These are phyloP conservation scores for Paxillus rubicundulus DNA, from an alignment of 768 basidiomycete species.

Conservation along the genomic window DNA sequence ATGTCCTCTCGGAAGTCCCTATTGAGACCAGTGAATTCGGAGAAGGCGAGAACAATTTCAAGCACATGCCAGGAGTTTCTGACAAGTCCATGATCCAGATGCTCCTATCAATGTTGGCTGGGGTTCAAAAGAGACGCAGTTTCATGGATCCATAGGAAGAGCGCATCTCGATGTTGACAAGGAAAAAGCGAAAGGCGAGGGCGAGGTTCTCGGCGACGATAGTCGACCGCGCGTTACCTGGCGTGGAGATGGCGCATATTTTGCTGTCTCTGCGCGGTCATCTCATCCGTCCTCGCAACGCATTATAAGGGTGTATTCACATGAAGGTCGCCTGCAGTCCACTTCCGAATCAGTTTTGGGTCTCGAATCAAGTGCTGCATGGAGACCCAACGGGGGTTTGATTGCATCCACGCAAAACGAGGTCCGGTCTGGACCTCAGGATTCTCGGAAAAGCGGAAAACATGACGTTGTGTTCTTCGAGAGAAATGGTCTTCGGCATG, in stretches of 20 bases:
- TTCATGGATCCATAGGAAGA: slow-evolving; percentile 94
- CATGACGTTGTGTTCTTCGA: slow-evolving; percentile 95
- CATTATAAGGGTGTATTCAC: slow-evolving; percentile 31
- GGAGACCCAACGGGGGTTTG: slow-evolving; percentile 88
- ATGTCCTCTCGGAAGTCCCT: slow-evolving; percentile 77
- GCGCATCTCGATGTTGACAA: slow-evolving; percentile 54
- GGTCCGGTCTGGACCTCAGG: slow-evolving; percentile 69
- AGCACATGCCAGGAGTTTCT: neutral
- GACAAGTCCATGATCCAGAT: slow-evolving; percentile 44
- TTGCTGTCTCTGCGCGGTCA: slow-evolving; percentile 78
- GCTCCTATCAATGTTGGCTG: slow-evolving; percentile 94
- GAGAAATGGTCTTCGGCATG: slow-evolving; percentile 89
- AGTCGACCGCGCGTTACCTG: slow-evolving; percentile 74
- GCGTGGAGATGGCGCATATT: slow-evolving; percentile 91
- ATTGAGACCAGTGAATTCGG: slow-evolving; percentile 79
- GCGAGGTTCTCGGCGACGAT: slow-evolving; percentile 71
- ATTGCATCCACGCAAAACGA: slow-evolving; percentile 79
- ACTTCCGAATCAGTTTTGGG: slow-evolving; percentile 85
- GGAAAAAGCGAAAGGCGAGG: slow-evolving; percentile 36
- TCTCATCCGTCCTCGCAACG: slow-evolving; percentile 25
- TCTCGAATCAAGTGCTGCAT: slow-evolving; percentile 73
- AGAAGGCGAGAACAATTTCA: slow-evolving; percentile 52
- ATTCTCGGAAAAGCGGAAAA: slow-evolving; percentile 59
- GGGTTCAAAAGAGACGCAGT: slow-evolving; percentile 96
- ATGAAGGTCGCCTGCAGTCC: slow-evolving; percentile 65